phyloP scores from a whole-genome alignment of 495 filamentous ascomycete species.

The Aspergillus kassunensis region DNA sequence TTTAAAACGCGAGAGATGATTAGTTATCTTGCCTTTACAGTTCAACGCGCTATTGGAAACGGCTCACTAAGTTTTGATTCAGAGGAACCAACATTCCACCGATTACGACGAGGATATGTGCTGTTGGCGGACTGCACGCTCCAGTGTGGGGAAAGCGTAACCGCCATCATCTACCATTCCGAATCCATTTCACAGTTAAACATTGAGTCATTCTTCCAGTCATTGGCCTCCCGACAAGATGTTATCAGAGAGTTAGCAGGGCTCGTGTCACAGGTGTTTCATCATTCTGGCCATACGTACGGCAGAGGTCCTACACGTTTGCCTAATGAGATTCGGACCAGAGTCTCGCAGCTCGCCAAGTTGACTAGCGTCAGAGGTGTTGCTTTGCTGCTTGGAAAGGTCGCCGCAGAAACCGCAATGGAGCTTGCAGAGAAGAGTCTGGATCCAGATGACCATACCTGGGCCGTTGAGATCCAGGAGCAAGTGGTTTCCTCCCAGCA shows the following conservation, averaged over 20 bases:
- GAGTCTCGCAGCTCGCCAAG: conserved; percentile 27
- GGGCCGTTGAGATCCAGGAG: conserved; percentile 46
- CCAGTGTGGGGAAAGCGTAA: conserved; percentile 25
- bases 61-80: conserved; percentile 2
- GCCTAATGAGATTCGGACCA: conserved; percentile 26
- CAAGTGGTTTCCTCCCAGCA: conserved; percentile 23
- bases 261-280: conserved; percentile 35
- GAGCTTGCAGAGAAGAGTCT: conserved; percentile 41
- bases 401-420: conserved; percentile 49
- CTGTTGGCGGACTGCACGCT: conserved; percentile 34
- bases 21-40: conserved; percentile 19
- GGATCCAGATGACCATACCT: conserved; percentile 46
- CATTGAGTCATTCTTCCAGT: conserved; percentile 22
- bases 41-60: conserved; percentile 26
- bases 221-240: conserved; percentile 28
- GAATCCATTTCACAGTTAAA: conserved; percentile 16
- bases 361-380: conserved; percentile 21
- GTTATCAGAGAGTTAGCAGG: conserved; percentile 36
- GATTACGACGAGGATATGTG: conserved; percentile 36
- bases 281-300: conserved; percentile 28
- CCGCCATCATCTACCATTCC: not conserved
- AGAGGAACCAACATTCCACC: conserved; percentile 19
- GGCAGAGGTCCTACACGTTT: conserved; percentile 22
- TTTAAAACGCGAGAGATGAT: conserved; percentile 29
- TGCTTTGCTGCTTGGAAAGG: conserved; percentile 30